A percentile compares a stretch with the other conserved stretches of the same genome.
Conservation (phyloP, 371 early-diverging fungal species). For the Syncephalastrum contaminatum region DNA sequence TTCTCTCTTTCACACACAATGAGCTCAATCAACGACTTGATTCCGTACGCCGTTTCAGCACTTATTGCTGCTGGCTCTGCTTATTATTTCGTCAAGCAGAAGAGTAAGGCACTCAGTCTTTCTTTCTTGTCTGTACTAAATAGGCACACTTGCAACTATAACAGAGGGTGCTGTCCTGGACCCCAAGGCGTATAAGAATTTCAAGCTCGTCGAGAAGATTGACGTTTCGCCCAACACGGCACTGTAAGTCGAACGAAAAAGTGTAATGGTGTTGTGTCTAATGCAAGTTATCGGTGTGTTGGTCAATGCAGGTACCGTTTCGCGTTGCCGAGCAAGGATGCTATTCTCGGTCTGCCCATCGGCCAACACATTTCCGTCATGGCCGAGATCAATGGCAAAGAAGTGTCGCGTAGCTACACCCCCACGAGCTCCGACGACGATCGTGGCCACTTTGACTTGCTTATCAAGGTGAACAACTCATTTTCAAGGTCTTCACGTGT, state of each 20-base stretch:
- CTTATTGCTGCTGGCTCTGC: constrained; percentile 18
- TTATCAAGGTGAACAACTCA: constrained; percentile 75
- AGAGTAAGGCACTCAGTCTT: constrained; percentile 11
- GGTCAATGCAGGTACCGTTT: constrained; percentile 76
- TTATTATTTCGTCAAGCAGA: constrained; percentile 19
- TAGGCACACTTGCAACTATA: neutral
- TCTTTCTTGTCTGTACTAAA: no score
- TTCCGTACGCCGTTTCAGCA: constrained; percentile 23
- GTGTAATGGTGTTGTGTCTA: neutral
- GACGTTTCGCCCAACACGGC: constrained; percentile 83
- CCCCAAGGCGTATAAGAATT: constrained; percentile 77
- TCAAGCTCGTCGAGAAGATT: constrained; percentile 77
- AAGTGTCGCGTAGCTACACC: constrained; percentile 89
- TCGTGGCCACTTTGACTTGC: constrained; percentile 85
- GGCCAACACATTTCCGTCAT: constrained; percentile 93
- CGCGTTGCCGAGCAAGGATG: constrained; percentile 67
- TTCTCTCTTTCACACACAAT: no score
- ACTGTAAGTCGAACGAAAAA: constrained; percentile 51
- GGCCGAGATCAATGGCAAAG: constrained; percentile 85
- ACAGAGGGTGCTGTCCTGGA: constrained; percentile 54
- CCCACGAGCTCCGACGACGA: constrained; percentile 87
- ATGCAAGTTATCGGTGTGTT: neutral
- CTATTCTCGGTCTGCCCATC: constrained; percentile 82
- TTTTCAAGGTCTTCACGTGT: neutral
- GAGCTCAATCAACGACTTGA: no score